These are phyloP conservation scores for Seminavis robusta DNA, from an alignment of 108 stramenopile genomes.

Conservation along the genomic window DNA sequence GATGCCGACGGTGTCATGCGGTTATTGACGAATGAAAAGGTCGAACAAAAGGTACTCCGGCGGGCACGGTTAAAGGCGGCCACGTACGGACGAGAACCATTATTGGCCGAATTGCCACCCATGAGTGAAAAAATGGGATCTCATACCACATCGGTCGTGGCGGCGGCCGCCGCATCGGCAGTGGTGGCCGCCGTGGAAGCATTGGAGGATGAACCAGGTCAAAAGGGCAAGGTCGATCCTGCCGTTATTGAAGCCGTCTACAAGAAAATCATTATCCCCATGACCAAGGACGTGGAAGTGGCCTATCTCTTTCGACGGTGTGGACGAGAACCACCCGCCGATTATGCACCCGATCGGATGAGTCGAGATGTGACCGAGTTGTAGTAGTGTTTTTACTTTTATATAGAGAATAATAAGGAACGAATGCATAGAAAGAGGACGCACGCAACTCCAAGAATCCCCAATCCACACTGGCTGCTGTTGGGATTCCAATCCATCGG, in stretches of 20 bases:
- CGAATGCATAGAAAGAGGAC: too few relatives aligned
- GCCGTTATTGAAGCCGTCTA: slow-evolving; percentile 89
- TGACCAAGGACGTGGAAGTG: slow-evolving; percentile 98
- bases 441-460: too few relatives aligned
- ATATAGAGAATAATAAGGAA: too few relatives aligned
- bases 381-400: too few relatives aligned
- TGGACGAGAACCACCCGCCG: slow-evolving; percentile 68
- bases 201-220: slow-evolving; percentile 18
- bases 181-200: slow-evolving; percentile 75
- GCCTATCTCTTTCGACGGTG: slow-evolving; percentile 93
- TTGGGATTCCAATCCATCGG: too few relatives aligned
- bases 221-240: slow-evolving; percentile 87
- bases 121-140: slow-evolving; percentile 22
- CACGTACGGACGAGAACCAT: slow-evolving; percentile 91
- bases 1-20: slow-evolving; percentile 94
- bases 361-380: too few relatives aligned
- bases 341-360: slow-evolving; percentile 77
- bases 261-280: slow-evolving; percentile 92
- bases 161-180: slow-evolving; percentile 74
- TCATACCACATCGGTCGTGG: slow-evolving; percentile 50
- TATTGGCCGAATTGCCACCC: slow-evolving; percentile 47
- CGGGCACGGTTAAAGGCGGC: slow-evolving; percentile 90
- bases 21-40: slow-evolving; percentile 91
- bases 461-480: too few relatives aligned
- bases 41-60: slow-evolving; percentile 91